These are phyloP conservation scores for Rhynchosporium secalis DNA, from an alignment of 2,329 filamentous ascomycete species.

Conservation along the genomic window DNA sequence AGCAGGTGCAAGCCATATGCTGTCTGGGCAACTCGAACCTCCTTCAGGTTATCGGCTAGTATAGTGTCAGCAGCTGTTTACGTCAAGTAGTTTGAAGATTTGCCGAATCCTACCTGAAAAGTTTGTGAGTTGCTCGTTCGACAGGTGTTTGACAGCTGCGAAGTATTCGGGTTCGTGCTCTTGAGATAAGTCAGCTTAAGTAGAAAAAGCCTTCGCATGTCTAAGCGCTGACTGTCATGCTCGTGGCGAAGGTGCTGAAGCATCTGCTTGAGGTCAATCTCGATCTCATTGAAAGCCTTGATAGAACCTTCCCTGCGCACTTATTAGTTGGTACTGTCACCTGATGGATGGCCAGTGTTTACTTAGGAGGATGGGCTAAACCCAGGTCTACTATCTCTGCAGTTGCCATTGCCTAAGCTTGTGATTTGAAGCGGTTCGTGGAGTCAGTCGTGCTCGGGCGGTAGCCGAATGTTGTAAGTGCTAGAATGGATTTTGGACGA, in stretches of 20 bases:
- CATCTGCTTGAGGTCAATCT: conserved; percentile 52
- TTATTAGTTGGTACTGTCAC: neutral
- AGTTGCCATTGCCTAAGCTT: conserved; percentile 33
- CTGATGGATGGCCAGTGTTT: conserved; percentile 7
- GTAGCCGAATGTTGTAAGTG: neutral
- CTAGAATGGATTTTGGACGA: neutral
- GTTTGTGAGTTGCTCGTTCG: conserved; percentile 36
- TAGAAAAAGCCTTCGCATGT: neutral
- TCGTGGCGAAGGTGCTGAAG: conserved; percentile 52
- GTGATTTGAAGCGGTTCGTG: conserved; percentile 9
- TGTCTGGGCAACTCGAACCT: conserved; percentile 47
- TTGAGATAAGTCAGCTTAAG: conserved; percentile 28
- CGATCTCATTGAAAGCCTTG: conserved; percentile 50
- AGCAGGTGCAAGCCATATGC: conserved; percentile 49
- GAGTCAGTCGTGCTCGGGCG: neutral
- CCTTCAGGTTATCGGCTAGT: conserved; percentile 44
- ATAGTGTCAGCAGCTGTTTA: conserved; percentile 35
- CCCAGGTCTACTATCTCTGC: conserved; percentile 54
- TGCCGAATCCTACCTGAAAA: conserved; percentile 36
- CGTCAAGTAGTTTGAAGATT: neutral
- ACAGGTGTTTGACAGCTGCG: conserved; percentile 44
- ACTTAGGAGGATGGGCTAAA: conserved; percentile 43
- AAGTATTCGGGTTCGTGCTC: conserved; percentile 59
- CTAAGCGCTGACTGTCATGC: conserved; percentile 44
- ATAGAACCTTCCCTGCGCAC: conserved; percentile 49